These are phyloP conservation scores for Sistotremastrum suecicum DNA, from an alignment of 768 basidiomycete species.

Conservation along the genomic window DNA sequence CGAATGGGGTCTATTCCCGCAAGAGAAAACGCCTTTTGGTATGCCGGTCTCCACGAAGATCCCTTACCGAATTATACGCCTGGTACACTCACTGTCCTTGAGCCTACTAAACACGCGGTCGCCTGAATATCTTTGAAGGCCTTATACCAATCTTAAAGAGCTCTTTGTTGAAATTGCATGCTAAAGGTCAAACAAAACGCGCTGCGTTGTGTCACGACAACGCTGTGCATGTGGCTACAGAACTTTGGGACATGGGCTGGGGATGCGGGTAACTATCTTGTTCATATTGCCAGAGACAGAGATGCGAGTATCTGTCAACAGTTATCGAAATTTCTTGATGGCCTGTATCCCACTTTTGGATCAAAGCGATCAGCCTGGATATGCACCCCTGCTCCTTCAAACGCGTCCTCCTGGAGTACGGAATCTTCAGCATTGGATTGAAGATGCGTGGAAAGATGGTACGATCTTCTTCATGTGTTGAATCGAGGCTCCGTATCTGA, in stretches of 20 bases:
- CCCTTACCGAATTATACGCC: no score
- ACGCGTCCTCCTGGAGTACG: conserved; percentile 51
- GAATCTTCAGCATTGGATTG: conserved; percentile 66
- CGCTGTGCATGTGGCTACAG: conserved; percentile 42
- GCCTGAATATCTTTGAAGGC: conserved; percentile 23
- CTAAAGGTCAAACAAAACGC: conserved; percentile 31
- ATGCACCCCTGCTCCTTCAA: conserved; percentile 44
- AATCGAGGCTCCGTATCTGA: neutral
- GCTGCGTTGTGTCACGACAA: conserved; percentile 53
- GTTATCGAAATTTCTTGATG: conserved; percentile 79
- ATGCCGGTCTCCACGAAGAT: no score
- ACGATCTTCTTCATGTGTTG: neutral
- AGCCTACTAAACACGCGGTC: neutral
- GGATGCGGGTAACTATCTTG: conserved; percentile 47
- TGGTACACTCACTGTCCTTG: no score
- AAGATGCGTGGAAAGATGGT: conserved; percentile 70
- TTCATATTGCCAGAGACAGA: conserved; percentile 6
- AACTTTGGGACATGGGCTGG: conserved; percentile 53
- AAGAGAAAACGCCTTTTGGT: no score
- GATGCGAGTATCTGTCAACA: conserved; percentile 13
- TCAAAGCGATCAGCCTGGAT: conserved; percentile 46
- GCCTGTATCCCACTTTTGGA: conserved; percentile 56
- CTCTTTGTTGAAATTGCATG: conserved; percentile 37
- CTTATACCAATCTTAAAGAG: conserved; percentile 49
- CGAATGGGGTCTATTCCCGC: no score